A percentile compares a stretch with the other conserved stretches of the same genome.
Conservation (phyloP, 1,284 basidiomycete genomes). For the Irpex rosettiformis region DNA sequence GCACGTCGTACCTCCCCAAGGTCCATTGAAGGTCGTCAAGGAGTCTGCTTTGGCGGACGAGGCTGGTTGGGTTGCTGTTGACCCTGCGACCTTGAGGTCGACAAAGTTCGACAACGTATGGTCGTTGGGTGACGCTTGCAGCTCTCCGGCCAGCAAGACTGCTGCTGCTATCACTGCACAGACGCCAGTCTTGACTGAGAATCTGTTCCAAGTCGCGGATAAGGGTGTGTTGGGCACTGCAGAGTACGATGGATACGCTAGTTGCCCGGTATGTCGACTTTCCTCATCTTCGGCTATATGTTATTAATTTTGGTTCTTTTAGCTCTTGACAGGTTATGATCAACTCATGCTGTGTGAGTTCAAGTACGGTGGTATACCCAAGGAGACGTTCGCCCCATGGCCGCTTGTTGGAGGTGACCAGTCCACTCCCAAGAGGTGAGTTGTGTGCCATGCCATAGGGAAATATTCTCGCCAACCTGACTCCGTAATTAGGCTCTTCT, state of each 20-base stretch:
- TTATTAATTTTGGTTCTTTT: conserved; percentile 9
- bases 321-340: conserved; percentile 83
- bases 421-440: conserved; percentile 56
- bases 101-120: conserved; percentile 86
- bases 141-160: conserved; percentile 93
- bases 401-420: conserved; percentile 63
- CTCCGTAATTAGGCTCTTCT: conserved; percentile 58
- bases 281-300: conserved; percentile 4
- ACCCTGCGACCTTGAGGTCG: conserved; percentile 80
- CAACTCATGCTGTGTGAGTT: conserved; percentile 90
- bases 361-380: conserved; percentile 82
- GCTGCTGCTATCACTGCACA: conserved; percentile 92
- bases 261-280: conserved; percentile 62
- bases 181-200: conserved; percentile 90
- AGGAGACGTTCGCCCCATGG: conserved; percentile 72
- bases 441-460: no score
- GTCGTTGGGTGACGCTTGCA: conserved; percentile 87
- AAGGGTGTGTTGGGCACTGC: conserved; percentile 68
- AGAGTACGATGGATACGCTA: conserved; percentile 81
- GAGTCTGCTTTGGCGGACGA: conserved; percentile 75
- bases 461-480: conserved; percentile 7
- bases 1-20: conserved; percentile 92
- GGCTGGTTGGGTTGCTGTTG: conserved; percentile 86
- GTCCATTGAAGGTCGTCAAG: conserved; percentile 83
- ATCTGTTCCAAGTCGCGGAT: conserved; percentile 74